Percentiles rank a stretch among this genome's conserved stretches.
Conservation (phyloP, 228 moss, liverwort and hornwort species). For the Sphagnum magellanicum region DNA sequence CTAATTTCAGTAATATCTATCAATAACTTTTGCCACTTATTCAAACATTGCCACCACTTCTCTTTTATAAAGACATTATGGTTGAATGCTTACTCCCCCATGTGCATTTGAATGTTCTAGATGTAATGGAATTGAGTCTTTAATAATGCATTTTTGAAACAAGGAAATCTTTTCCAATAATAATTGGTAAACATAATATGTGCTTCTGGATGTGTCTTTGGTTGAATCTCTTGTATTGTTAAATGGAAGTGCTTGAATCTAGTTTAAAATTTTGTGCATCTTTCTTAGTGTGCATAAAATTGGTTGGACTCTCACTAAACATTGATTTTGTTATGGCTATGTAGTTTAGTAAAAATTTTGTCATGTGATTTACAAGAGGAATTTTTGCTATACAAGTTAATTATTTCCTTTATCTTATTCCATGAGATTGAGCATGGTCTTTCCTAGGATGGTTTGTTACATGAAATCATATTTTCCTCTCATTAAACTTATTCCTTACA, state of each 20-base stretch:
- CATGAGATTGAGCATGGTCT: too few species aligned
- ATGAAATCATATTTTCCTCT: too few species aligned
- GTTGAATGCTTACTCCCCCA: constrained; percentile 73
- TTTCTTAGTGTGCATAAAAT: too few species aligned
- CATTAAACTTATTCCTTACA: too few species aligned
- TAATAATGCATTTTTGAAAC: constrained; percentile 28
- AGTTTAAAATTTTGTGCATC: too few species aligned
- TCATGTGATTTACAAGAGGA: constrained; percentile 88
- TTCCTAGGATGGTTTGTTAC: too few species aligned
- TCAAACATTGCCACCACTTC: constrained; percentile 81
- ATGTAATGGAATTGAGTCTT: constrained; percentile 81
- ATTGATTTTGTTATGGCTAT: constrained; percentile 3
- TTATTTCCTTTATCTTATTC: too few species aligned
- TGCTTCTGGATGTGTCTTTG: too few species aligned
- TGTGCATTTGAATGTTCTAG: constrained; percentile 58
- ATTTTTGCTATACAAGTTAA: constrained; percentile 70
- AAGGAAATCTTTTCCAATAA: not conserved
- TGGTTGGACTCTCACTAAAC: too few species aligned
- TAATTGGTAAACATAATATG: too few species aligned
- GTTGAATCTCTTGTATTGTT: too few species aligned
- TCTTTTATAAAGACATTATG: constrained; percentile 72
- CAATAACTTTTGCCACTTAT: constrained; percentile 76
- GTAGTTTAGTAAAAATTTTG: constrained; percentile 82
- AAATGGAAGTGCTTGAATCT: too few species aligned
- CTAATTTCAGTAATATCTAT: constrained; percentile 90